A percentile compares a stretch with the other conserved stretches of the same genome.
These are phyloP conservation scores for Eucalyptus tenuipes DNA, from an alignment of 345 rosid genomes.

Conservation along the genomic window DNA sequence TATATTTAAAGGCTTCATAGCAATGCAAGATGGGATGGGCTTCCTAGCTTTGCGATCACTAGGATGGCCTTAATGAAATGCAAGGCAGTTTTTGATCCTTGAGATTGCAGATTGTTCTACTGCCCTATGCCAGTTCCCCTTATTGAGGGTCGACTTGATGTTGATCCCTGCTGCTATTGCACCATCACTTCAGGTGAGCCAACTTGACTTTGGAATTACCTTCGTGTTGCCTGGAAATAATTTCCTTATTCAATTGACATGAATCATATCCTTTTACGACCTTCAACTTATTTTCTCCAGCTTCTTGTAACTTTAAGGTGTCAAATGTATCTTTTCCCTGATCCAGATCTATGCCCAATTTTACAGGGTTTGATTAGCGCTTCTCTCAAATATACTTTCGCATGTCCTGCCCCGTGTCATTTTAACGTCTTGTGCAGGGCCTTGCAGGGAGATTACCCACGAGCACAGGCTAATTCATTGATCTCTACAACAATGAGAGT, in stretches of 20 bases:
- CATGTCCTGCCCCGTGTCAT: too few relatives aligned
- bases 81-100: background rate
- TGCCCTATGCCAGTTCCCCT: background rate
- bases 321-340: too few relatives aligned
- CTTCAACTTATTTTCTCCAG: too few relatives aligned
- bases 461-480: too few relatives aligned
- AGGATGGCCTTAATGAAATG: background rate
- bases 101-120: background rate
- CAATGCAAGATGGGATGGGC: background rate
- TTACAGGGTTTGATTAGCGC: too few relatives aligned
- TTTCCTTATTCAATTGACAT: background rate
- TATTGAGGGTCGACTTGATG: background rate
- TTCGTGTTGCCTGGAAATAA: background rate
- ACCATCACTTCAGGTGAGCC: rapidly evolving
- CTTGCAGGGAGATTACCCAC: too few relatives aligned
- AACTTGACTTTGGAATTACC: background rate
- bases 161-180: background rate
- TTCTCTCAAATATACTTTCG: too few relatives aligned
- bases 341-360: too few relatives aligned
- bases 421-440: too few relatives aligned
- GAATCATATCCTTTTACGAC: too few relatives aligned
- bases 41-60: background rate
- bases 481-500: too few relatives aligned
- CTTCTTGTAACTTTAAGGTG: too few relatives aligned
- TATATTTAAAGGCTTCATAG: background rate